Evolutionary conservation across 1,284 basidiomycete genomes (phyloP).

Genomic region (Anthracocystis panici-leucophaei): DNA sequence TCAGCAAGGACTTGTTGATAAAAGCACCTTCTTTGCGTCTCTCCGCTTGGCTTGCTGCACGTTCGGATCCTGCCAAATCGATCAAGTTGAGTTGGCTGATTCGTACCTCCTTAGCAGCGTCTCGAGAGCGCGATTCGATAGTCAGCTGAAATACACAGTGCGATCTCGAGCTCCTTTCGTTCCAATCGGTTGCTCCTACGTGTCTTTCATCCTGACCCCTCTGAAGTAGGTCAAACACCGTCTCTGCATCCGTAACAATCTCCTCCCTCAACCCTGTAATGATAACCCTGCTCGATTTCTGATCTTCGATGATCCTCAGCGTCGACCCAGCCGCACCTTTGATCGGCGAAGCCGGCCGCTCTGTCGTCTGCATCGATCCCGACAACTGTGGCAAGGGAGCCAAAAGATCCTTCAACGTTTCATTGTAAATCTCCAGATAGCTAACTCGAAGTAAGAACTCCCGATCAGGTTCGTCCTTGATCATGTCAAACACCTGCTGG

Average conservation of each 20-base stretch:
- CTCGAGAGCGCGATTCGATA: constrained; percentile 57
- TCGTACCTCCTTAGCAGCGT: constrained; percentile 52
- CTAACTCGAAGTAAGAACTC: constrained; percentile 73
- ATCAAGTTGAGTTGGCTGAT: constrained; percentile 72
- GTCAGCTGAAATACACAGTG: constrained; percentile 79
- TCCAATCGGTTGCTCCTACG: constrained; percentile 97
- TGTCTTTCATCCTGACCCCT: constrained; percentile 87
- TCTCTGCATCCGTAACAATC: constrained; percentile 72
- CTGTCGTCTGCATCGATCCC: constrained; percentile 19
- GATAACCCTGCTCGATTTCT: constrained; percentile 70
- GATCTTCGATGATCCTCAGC: constrained; percentile 67
- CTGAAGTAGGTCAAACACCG: constrained; percentile 77
- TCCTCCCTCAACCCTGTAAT: constrained; percentile 73
- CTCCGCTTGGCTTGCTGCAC: constrained; percentile 73
- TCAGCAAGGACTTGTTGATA: constrained; percentile 70
- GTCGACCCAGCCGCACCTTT: constrained; percentile 26
- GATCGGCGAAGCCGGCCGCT: constrained; percentile 41
- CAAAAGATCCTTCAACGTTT: constrained; percentile 73
- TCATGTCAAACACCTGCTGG: constrained; percentile 72
- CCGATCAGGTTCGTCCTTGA: constrained; percentile 66
- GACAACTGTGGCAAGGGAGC: constrained; percentile 45
- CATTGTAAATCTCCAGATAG: constrained; percentile 76
- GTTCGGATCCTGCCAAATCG: constrained; percentile 75
- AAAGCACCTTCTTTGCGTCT: constrained; percentile 73
- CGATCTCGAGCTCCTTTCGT: constrained; percentile 91